Base-by-base conservation (phyloP, 2,329 filamentous ascomycete genomes). In the Dichotomopilus funicola region DNA sequence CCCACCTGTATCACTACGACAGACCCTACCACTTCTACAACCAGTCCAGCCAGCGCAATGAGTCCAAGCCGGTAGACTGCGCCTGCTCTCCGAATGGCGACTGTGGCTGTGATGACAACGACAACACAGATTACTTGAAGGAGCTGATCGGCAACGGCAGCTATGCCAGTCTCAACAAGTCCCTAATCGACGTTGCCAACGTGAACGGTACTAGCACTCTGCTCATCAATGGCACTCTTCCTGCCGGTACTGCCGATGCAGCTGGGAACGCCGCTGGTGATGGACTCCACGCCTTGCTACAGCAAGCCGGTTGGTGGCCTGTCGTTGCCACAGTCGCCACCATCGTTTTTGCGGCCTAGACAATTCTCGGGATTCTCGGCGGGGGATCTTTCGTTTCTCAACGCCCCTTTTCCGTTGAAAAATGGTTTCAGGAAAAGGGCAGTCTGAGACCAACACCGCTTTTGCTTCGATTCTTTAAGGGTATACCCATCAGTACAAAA, bases 181-280 rank as follows among this genome's bases (percentile, higher is more conserved):
- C 75, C 0, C 62, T 89, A 1, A 78, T 89, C 55, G 78, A 75
- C 10, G 78, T 91, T 1, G 80, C 78, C 2, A 71, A 76, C 52
- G 77, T 86, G 58, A 85, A 88, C 54, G 82, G 82, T 49, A 86
- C 78, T 1, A 71, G 71, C 59, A 85, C 81, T 1, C 78, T 94
- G 40, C 74, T 88, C 35, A 72, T 92, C 67, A 90, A 91, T 67
- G 89, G 89, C n/a, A 88, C 86, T 0, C 72, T 92, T 3, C 80
- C 84, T 35, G 86, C 87, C 62, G 82, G 81, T 49, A 87, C 85
- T 0, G 85, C 81, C 0, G 75, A 78, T 0, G 58, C 73, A 3
- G 75, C 74, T 10, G 77, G 74, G 68, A 64, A 64, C 45, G 68
- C 61, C 19, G 71, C 70, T n/a, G 72, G 61, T 19, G 61, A 59